phyloP scores from a whole-genome alignment of 208 protist species.

The Crithidia brevicula region DNA sequence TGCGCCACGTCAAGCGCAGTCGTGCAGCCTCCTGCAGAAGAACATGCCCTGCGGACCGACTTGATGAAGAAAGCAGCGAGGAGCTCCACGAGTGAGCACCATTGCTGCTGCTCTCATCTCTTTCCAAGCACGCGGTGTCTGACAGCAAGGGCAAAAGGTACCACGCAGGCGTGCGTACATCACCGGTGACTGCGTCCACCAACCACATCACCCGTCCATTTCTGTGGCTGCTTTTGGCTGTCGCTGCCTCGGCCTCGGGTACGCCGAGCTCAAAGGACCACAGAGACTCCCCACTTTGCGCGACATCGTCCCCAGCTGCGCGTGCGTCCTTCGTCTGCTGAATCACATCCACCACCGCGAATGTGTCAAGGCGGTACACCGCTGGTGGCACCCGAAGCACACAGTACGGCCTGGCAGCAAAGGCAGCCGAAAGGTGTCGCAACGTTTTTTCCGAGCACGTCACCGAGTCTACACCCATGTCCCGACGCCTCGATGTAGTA shows the following conservation, averaged over 20 bases:
- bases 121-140: neutral
- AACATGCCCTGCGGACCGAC: neutral
- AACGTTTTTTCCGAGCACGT: neutral
- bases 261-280: neutral
- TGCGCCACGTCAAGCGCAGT: slow-evolving; percentile 25
- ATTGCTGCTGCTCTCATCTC: neutral
- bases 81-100: neutral
- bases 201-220: neutral
- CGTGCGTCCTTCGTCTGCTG: neutral
- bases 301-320: neutral
- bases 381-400: slow-evolving; percentile 23
- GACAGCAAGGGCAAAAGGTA: neutral
- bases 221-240: neutral
- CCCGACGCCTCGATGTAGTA: neutral
- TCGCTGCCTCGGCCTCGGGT: too few relatives aligned
- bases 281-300: neutral
- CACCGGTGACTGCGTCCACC: neutral
- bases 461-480: neutral
- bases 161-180: neutral
- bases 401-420: slow-evolving; percentile 3
- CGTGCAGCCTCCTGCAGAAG: slow-evolving; percentile 17
- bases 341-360: slow-evolving; percentile 21
- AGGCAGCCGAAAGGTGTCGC: slow-evolving; percentile 1
- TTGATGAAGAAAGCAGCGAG: neutral
- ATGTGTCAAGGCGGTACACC: slow-evolving; percentile 15